Percentiles rank a stretch among this genome's conserved stretches.
Conservation (phyloP, 2,329 filamentous ascomycete genomes). For the Thelonectria blattea region DNA sequence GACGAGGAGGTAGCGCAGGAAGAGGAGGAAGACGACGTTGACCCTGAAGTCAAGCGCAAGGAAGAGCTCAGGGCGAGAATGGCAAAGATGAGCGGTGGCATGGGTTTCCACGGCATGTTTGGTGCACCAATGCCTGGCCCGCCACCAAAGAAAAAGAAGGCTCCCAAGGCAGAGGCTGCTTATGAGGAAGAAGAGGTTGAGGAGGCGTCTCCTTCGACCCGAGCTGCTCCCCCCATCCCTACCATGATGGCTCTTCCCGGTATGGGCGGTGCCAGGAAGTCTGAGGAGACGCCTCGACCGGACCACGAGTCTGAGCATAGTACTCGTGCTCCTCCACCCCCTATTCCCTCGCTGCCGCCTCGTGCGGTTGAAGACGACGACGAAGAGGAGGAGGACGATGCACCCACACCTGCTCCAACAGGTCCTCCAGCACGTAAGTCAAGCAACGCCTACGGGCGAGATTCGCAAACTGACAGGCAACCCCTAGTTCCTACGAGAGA, state of each 20-base stretch:
- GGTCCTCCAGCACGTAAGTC: slow-evolving; percentile 34
- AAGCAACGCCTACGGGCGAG: not conserved
- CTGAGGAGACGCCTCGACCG: slow-evolving; percentile 49
- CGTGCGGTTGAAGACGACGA: slow-evolving; percentile 31
- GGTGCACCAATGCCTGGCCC: slow-evolving; percentile 73
- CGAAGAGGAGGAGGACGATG: slow-evolving; percentile 42
- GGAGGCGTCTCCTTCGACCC: slow-evolving; percentile 49
- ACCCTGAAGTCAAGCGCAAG: slow-evolving; percentile 83
- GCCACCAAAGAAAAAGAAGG: slow-evolving; percentile 61
- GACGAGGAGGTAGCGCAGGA: slow-evolving; percentile 71
- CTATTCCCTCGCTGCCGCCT: slow-evolving; percentile 37
- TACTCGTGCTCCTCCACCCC: slow-evolving; percentile 38
- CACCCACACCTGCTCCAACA: slow-evolving; percentile 43
- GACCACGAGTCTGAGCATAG: slow-evolving; percentile 43
- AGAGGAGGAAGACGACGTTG: slow-evolving; percentile 84
- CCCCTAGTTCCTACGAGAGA: slow-evolving; percentile 43
- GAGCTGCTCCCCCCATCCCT: slow-evolving; percentile 60
- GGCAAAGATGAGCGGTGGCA: slow-evolving; percentile 98
- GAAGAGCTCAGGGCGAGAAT: slow-evolving; percentile 92
- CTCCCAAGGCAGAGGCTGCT: slow-evolving; percentile 48
- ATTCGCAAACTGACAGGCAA: slow-evolving; percentile 36
- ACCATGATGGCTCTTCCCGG: slow-evolving; percentile 73
- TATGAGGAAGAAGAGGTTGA: slow-evolving; percentile 52
- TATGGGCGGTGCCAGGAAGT: slow-evolving; percentile 65
- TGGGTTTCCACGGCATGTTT: slow-evolving; percentile 96